These are phyloP conservation scores for Agastache rugosa DNA, from an alignment of 257 asterid species.

Conservation along the genomic window DNA sequence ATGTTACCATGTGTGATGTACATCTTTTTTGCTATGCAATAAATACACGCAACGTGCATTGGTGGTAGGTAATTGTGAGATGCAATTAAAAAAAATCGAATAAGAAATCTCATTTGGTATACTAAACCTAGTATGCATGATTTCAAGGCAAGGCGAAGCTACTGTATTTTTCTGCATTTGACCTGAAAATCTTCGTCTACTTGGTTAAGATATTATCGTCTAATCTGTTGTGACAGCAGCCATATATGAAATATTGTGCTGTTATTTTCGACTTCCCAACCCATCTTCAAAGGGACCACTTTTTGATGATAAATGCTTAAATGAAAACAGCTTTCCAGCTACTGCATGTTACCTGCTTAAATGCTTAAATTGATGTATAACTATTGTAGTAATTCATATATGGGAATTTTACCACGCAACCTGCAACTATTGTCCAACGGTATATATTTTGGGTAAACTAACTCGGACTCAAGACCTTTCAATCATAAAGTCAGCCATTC, in stretches of 20 bases:
- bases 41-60: neutral
- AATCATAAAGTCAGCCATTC: no score
- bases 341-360: neutral
- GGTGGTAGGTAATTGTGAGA: neutral
- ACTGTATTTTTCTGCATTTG: neutral
- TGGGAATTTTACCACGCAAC: neutral
- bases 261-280: neutral
- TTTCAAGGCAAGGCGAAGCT: neutral
- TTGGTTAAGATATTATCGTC: slow-evolving; percentile 2
- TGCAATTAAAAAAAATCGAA: neutral
- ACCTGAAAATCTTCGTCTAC: neutral
- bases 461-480: neutral
- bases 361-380: slow-evolving; percentile 2
- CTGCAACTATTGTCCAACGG: neutral
- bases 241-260: neutral
- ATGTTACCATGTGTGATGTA: neutral
- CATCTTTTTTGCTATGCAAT: neutral
- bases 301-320: neutral
- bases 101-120: neutral
- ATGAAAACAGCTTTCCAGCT: slow-evolving; percentile 6
- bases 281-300: slow-evolving; percentile 7
- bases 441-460: neutral
- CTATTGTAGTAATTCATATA: neutral
- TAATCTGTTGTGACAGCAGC: neutral
- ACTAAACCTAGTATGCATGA: slow-evolving; percentile 7